phyloP scores from a whole-genome alignment of 164 flowering plant genomes.

The Aristolochia contorta region DNA sequence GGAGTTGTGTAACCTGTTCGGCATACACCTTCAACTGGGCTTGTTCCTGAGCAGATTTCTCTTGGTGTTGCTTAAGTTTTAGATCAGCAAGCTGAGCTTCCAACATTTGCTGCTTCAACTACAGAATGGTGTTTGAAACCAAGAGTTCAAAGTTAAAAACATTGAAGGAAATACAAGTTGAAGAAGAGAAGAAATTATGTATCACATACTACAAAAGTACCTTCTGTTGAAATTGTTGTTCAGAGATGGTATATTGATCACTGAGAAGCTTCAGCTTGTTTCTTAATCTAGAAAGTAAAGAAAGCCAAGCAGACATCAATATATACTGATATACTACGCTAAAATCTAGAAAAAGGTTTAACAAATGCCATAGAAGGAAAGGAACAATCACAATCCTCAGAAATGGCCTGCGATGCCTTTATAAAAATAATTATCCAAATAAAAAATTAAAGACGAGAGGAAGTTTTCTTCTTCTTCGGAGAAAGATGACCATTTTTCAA shows the following conservation, averaged over 20 bases:
- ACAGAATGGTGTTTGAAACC: constrained; percentile 7
- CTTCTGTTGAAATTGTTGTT: constrained; percentile 75
- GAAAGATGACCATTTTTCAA: too few relatives aligned
- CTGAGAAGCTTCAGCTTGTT: constrained; percentile 67
- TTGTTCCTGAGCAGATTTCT: constrained; percentile 69
- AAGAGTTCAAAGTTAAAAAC: not conserved
- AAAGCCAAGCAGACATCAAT: too few relatives aligned
- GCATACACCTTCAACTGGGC: constrained; percentile 80
- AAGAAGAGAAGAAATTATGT: not conserved
- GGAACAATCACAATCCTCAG: too few relatives aligned
- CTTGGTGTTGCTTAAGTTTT: constrained; percentile 78
- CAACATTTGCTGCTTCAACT: constrained; percentile 82
- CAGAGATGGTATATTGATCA: constrained; percentile 72
- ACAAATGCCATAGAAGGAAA: too few relatives aligned
- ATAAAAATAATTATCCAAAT: too few relatives aligned
- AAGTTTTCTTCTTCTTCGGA: too few relatives aligned
- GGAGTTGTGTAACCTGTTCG: constrained; percentile 76
- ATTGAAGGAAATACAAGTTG: not conserved
- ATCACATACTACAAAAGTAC: constrained; percentile 20
- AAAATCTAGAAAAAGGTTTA: too few relatives aligned
- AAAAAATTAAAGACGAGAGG: too few relatives aligned
- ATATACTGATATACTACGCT: too few relatives aligned
- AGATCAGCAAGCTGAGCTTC: constrained; percentile 89
- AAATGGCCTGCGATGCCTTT: too few relatives aligned
- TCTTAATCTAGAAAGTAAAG: constrained; percentile 44